Percentiles rank a stretch among this genome's conserved stretches.
Evolutionary conservation across 1,284 basidiomycete genomes (phyloP).

Genomic region (Pholiota adiposa): DNA sequence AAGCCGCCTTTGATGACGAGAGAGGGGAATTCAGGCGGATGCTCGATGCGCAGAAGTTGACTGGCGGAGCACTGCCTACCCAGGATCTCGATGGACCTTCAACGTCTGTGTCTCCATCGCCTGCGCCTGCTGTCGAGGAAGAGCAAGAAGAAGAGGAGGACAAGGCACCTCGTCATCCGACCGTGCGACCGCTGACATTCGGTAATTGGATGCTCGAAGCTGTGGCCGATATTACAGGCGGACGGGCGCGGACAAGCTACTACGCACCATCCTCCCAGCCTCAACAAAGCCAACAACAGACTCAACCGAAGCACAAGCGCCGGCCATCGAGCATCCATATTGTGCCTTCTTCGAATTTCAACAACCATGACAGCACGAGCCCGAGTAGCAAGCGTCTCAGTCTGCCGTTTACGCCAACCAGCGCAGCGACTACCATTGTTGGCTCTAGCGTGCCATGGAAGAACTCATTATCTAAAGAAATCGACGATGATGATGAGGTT

Average conservation of each 20-base stretch:
- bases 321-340: slow-evolving; percentile 44
- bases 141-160: slow-evolving; percentile 15
- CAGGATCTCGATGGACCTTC: not conserved
- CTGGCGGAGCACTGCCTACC: not conserved
- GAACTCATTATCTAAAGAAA: slow-evolving; percentile 16
- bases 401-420: slow-evolving; percentile 66
- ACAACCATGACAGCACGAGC: not conserved
- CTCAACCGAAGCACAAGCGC: slow-evolving; percentile 1
- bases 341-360: slow-evolving; percentile 24
- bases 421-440: slow-evolving; percentile 42
- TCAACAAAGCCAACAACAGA: not conserved
- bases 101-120: slow-evolving; percentile 14
- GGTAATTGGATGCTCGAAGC: slow-evolving; percentile 83
- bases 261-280: slow-evolving; percentile 26
- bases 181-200: slow-evolving; percentile 42
- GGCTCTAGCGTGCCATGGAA: slow-evolving; percentile 12
- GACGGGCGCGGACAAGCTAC: slow-evolving; percentile 26
- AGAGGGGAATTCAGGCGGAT: slow-evolving; percentile 63
- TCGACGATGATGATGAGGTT: slow-evolving; percentile 24
- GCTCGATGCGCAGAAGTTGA: slow-evolving; percentile 44
- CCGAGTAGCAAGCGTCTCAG: slow-evolving; percentile 46
- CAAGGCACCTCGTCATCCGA: slow-evolving; percentile 35
- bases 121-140: slow-evolving; percentile 16
- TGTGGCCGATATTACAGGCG: slow-evolving; percentile 61
- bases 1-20: slow-evolving; percentile 32